Base-by-base conservation (phyloP, 2,329 filamentous ascomycete genomes). In the Emmonsia crescens region DNA sequence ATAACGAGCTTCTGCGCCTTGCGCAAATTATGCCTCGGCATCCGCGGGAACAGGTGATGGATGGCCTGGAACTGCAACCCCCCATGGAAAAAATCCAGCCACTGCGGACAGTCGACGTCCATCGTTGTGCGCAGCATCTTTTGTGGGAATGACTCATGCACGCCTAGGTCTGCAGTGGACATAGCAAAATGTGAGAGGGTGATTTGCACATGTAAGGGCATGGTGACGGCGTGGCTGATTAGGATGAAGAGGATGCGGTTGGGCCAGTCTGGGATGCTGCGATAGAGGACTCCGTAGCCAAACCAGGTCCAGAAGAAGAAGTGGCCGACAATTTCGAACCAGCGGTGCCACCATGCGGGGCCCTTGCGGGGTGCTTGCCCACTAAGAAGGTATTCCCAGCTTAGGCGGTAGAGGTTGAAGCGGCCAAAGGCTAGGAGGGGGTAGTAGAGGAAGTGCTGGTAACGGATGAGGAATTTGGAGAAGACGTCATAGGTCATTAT, bases 101-200 rank as follows among this genome's bases (percentile, higher is more conserved):
- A 96, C 14, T 82, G 80, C 0, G 91, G 89, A 70, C 91, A 96
- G 71, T 94, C 90, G 27, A 96, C 86, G 66, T 96, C 91, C 91
- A 96, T 96, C 14, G 91, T 96, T 0, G 91, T 96, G 67, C 92
- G 86, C 54, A 96, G 80, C 87, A 95, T 94, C 73, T 87, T 89
- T 75, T 96, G 91, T 0, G 91, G 85, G 73, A 96, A 96, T 0
- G 89, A 94, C 73, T 96, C 91, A 59, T 86, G 80, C 1, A 88
- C 85, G 0, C 92, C 92, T 14, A 96, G 80, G 68, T 96, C 90
- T 12, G 89, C 83, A 0, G 91, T 96, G 68, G 89, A 93, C 91
- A 96, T 96, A 66, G 89, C 89, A 74, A 95, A 96, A 75, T 96
- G 91, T 1, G 89, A 94, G 21, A 96, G 82, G 0, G 91, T 95